phyloP scores from a whole-genome alignment of 176 grass and related monocot genomes.

The Phragmites australis region DNA sequence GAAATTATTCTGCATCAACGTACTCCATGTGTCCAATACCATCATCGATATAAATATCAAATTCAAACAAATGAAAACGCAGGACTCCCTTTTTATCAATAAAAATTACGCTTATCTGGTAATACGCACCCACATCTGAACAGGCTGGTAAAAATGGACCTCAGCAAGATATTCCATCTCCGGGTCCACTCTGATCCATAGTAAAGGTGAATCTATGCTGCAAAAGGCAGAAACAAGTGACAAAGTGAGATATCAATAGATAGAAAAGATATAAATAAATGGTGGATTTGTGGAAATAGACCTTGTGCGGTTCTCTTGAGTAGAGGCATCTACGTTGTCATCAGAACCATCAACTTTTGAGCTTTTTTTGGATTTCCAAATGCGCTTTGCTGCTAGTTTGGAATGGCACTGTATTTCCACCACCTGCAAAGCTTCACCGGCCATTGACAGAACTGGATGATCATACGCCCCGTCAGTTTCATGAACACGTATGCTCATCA shows the following conservation, averaged over 20 bases:
- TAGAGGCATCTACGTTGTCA: slow-evolving; percentile 81
- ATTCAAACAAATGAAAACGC: background rate
- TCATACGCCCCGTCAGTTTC: slow-evolving; percentile 88
- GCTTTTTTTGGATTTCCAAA: slow-evolving; percentile 87
- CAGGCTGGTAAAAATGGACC: slow-evolving; percentile 91
- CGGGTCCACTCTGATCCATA: slow-evolving; percentile 92
- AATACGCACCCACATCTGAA: slow-evolving; percentile 95
- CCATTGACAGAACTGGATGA: slow-evolving; percentile 86
- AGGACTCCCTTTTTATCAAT: background rate
- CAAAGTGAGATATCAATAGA: slow-evolving; percentile 28
- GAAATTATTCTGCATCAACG: slow-evolving; percentile 21
- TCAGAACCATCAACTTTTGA: slow-evolving; percentile 86
- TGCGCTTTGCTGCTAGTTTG: slow-evolving; percentile 79
- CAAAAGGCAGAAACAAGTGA: slow-evolving; percentile 21
- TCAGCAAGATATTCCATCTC: slow-evolving; percentile 99
- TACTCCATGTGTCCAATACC: background rate
- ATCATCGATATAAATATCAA: background rate
- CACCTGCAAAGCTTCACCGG: slow-evolving; percentile 87
- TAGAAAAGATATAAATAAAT: background rate
- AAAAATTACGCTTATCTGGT: slow-evolving; percentile 19
- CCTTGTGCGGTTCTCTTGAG: slow-evolving; percentile 82
- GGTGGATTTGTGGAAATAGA: slow-evolving; percentile 32
- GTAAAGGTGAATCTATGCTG: slow-evolving; percentile 89
- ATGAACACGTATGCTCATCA: slow-evolving; percentile 96
- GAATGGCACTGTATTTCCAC: slow-evolving; percentile 95